phyloP scores from a whole-genome alignment of 2,329 filamentous ascomycete genomes.

The Fusarium sarcochroum region DNA sequence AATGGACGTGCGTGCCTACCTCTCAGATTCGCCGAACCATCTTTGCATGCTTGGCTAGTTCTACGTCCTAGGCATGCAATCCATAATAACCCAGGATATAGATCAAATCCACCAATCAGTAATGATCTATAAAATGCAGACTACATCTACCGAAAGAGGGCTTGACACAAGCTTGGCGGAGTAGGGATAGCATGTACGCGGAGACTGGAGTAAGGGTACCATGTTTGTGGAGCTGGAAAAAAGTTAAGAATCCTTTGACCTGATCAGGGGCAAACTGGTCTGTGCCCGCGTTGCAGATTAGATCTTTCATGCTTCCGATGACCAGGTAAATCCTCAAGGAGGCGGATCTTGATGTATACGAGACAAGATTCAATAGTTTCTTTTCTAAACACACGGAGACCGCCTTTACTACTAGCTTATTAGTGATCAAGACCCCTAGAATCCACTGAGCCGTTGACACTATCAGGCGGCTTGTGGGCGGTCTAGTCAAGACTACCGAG shows the following conservation, averaged over 20 bases:
- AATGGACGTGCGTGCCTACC: too few species aligned
- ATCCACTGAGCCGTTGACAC: neutral
- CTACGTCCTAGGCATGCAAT: neutral
- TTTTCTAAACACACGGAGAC: neutral
- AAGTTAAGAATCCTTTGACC: neutral
- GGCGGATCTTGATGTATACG: neutral
- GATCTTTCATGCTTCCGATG: neutral
- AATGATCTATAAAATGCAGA: neutral
- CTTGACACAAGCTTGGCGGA: neutral
- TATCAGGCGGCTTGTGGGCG: conserved; percentile 3
- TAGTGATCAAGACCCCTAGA: neutral
- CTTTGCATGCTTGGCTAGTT: neutral
- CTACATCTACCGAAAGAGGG: neutral
- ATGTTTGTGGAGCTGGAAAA: neutral
- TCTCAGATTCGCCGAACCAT: too few species aligned
- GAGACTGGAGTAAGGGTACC: too few species aligned
- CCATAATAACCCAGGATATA: neutral
- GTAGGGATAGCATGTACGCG: too few species aligned
- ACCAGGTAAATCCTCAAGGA: neutral
- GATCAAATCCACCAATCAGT: neutral
- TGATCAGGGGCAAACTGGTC: neutral
- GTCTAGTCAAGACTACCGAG: neutral
- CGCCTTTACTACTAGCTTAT: neutral
- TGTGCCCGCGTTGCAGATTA: neutral
- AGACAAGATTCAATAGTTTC: neutral